phyloP scores from a whole-genome alignment of 345 rosid species.

The Salix brachista region DNA sequence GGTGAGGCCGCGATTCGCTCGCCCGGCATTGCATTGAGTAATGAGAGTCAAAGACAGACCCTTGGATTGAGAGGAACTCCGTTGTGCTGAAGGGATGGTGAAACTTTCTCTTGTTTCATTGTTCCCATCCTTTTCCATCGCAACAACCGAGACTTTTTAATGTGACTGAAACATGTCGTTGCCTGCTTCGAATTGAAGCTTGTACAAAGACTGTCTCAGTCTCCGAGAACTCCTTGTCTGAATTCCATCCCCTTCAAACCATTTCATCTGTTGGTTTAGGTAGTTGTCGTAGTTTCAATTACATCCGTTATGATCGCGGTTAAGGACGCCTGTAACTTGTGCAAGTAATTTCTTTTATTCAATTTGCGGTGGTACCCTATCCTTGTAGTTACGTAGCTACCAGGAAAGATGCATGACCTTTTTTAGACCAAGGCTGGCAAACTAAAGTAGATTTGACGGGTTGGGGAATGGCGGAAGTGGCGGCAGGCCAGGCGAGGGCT shows the following conservation, averaged over 20 bases:
- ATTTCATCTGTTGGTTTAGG: not conserved
- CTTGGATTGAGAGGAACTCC: slow-evolving; percentile 25
- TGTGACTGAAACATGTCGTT: slow-evolving; percentile 35
- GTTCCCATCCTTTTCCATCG: slow-evolving; percentile 33
- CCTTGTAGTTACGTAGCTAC: not conserved
- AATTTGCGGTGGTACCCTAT: not conserved
- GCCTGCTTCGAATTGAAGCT: slow-evolving; percentile 36
- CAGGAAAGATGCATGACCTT: too few relatives aligned
- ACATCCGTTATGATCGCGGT: not conserved
- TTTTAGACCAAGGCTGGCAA: too few relatives aligned
- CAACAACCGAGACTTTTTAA: slow-evolving; percentile 31
- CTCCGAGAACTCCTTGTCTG: not conserved
- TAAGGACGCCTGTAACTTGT: not conserved
- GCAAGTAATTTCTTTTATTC: not conserved
- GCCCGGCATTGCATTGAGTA: slow-evolving; percentile 33
- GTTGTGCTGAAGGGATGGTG: slow-evolving; percentile 38
- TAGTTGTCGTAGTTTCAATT: not conserved
- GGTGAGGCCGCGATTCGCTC: slow-evolving; percentile 67
- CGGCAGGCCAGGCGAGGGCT: too few relatives aligned
- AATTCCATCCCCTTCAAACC: not conserved
- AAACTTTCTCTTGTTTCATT: slow-evolving; percentile 34
- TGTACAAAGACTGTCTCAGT: slow-evolving; percentile 14
- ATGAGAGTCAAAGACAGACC: slow-evolving; percentile 20
- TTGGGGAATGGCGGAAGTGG: too few relatives aligned
- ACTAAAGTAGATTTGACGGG: too few relatives aligned